These are phyloP conservation scores for Lophiostoma macrostomum DNA, from an alignment of 495 filamentous ascomycete species.

Conservation along the genomic window DNA sequence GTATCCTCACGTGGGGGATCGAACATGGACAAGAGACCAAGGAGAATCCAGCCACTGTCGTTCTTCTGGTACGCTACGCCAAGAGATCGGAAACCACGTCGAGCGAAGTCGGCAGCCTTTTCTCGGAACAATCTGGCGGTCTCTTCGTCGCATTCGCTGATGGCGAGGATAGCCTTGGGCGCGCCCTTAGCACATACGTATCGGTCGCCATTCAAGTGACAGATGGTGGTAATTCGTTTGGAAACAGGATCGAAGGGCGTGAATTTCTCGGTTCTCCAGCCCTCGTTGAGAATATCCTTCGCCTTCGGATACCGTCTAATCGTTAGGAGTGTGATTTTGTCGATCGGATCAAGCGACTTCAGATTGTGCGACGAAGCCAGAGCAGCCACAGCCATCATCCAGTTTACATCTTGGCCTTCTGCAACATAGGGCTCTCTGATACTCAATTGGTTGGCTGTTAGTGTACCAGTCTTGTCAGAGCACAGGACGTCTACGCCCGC, in stretches of 20 bases:
- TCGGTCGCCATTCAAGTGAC: slow-evolving; percentile 62
- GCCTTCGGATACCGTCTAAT: slow-evolving; percentile 72
- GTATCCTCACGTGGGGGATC: slow-evolving; percentile 76
- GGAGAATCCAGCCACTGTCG: slow-evolving; percentile 55
- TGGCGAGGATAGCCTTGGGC: slow-evolving; percentile 67
- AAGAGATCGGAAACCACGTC: slow-evolving; percentile 77
- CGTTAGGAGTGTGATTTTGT: slow-evolving; percentile 72
- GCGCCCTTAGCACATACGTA: slow-evolving; percentile 72
- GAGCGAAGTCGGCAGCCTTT: slow-evolving; percentile 70
- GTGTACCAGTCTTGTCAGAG: slow-evolving; percentile 67
- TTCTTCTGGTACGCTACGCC: slow-evolving; percentile 61
- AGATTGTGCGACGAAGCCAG: slow-evolving; percentile 74
- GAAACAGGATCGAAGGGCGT: slow-evolving; percentile 76
- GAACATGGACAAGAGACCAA: slow-evolving; percentile 77
- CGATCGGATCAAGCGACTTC: slow-evolving; percentile 74
- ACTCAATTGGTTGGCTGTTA: slow-evolving; percentile 71
- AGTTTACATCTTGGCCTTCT: slow-evolving; percentile 73
- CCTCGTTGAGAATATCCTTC: slow-evolving; percentile 63
- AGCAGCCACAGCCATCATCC: slow-evolving; percentile 76
- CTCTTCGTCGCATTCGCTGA: slow-evolving; percentile 62
- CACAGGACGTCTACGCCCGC: slow-evolving; percentile 75
- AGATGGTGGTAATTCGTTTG: slow-evolving; percentile 70
- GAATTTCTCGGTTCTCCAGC: slow-evolving; percentile 73
- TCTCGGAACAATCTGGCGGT: slow-evolving; percentile 63
- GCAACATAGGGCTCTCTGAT: slow-evolving; percentile 74